phyloP scores from a whole-genome alignment of 441 rosid genomes.

The Adansonia grandidieri region DNA sequence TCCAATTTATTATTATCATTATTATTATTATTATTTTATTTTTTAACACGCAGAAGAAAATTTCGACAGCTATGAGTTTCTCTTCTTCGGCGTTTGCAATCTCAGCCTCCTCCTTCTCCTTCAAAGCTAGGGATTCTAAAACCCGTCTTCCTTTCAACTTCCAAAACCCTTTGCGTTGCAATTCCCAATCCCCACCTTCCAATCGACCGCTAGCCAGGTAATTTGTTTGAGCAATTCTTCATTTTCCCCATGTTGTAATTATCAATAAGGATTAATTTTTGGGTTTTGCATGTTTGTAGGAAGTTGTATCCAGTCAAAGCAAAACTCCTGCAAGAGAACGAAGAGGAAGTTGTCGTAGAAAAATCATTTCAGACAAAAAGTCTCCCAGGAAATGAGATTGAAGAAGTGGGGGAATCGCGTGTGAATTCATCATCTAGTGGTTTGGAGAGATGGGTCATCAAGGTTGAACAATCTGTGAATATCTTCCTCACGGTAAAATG shows the following conservation, averaged over 20 bases:
- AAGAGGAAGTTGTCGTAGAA: constrained; percentile 68
- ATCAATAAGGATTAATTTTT: background rate
- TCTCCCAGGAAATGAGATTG: constrained; percentile 35
- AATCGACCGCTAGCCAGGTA: constrained; percentile 41
- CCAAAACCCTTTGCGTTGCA: constrained; percentile 31
- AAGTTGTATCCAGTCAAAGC: constrained; percentile 54
- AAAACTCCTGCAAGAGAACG: constrained; percentile 61
- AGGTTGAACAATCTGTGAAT: constrained; percentile 73
- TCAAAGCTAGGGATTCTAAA: constrained; percentile 23
- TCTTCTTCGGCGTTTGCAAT: constrained; percentile 36
- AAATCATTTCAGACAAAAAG: constrained; percentile 58
- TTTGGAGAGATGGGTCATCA: constrained; percentile 58
- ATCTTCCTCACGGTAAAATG: constrained; percentile 70
- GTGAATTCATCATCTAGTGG: constrained; percentile 42
- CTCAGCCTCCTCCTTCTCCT: constrained; percentile 40
- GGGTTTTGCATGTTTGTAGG: constrained; percentile 29
- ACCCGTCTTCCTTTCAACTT: constrained; percentile 27
- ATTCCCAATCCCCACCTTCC: constrained; percentile 30
- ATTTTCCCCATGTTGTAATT: background rate
- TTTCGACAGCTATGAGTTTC: constrained; percentile 35
- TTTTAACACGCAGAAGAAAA: constrained; percentile 11
- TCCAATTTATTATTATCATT: background rate
- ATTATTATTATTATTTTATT: background rate
- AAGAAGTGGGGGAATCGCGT: constrained; percentile 35
- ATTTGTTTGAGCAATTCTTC: background rate